Conservation (phyloP, 805 yeast genomes). For the Suhomyces canberraensis region DNA sequence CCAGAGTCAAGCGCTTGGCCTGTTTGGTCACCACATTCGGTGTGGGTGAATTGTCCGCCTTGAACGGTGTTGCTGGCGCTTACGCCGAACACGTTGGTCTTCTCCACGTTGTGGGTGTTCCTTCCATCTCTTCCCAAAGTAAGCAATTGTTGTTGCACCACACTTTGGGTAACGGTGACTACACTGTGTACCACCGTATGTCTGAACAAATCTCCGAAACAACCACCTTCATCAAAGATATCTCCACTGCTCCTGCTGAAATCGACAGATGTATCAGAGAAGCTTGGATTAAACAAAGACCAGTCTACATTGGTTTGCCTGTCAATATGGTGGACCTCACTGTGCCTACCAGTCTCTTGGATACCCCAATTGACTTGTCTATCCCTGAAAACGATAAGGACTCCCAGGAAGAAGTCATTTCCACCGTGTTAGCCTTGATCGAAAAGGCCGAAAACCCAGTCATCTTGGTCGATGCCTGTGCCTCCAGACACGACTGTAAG, state of each 20-base stretch:
- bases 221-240: constrained; percentile 60
- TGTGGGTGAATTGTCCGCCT: constrained; percentile 83
- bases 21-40: constrained; percentile 83
- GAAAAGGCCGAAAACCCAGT: constrained; percentile 63
- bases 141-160: constrained; percentile 74
- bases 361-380: constrained; percentile 61
- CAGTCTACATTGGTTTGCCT: constrained; percentile 80
- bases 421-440: constrained; percentile 47
- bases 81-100: constrained; percentile 88
- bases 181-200: constrained; percentile 76
- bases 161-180: constrained; percentile 81
- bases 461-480: constrained; percentile 84
- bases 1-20: constrained; percentile 73
- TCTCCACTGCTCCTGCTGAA: constrained; percentile 61
- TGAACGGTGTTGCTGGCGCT: constrained; percentile 85
- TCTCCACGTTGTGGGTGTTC: constrained; percentile 83
- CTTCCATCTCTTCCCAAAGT: constrained; percentile 70
- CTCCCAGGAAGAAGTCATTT: constrained; percentile 37
- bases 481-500: constrained; percentile 69
- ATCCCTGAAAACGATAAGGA: constrained; percentile 44
- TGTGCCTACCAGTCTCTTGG: constrained; percentile 56
- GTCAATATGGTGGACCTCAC: constrained; percentile 70
- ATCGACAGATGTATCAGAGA: constrained; percentile 73
- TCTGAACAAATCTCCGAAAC: constrained; percentile 68
- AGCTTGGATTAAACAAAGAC: constrained; percentile 71